phyloP scores from a whole-genome alignment of 208 protist species.

The Trypanosoma caninum region DNA sequence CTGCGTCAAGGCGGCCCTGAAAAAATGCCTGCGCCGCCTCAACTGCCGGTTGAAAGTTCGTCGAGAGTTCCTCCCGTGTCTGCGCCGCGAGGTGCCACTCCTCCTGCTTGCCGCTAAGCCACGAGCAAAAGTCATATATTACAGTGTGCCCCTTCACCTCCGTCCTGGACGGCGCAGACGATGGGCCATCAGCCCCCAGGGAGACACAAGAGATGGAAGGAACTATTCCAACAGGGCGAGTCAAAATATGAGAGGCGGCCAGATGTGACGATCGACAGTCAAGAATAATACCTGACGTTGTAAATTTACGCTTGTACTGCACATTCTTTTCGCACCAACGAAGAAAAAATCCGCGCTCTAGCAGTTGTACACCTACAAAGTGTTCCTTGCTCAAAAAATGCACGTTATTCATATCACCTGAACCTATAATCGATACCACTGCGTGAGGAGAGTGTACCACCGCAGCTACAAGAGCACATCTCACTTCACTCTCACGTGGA shows the following conservation, averaged over 20 bases:
- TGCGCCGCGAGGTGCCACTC: constrained; percentile 74
- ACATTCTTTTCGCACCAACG: constrained; percentile 20
- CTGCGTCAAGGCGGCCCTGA: constrained; percentile 38
- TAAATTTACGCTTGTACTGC: background rate
- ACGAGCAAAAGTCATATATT: constrained; percentile 55
- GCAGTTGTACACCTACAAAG: constrained; percentile 30
- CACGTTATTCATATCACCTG: constrained; percentile 31
- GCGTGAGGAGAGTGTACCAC: constrained; percentile 58
- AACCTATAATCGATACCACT: constrained; percentile 48
- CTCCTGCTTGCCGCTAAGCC: constrained; percentile 44
- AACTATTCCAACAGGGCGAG: constrained; percentile 52
- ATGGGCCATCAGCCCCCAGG: background rate
- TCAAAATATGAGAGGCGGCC: constrained; percentile 40
- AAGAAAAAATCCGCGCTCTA: constrained; percentile 44
- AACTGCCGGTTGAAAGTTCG: constrained; percentile 44
- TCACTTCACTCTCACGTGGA: constrained; percentile 24
- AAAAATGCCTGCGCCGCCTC: constrained; percentile 57
- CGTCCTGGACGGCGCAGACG: background rate
- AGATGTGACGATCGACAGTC: constrained; percentile 49
- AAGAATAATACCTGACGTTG: constrained; percentile 52
- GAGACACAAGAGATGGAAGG: background rate
- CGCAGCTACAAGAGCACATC: constrained; percentile 37
- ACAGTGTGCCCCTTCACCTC: constrained; percentile 26
- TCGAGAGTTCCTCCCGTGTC: constrained; percentile 43
- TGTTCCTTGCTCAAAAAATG: constrained; percentile 68